phyloP scores from a whole-genome alignment of 768 basidiomycete genomes.

The Russula olivacea region DNA sequence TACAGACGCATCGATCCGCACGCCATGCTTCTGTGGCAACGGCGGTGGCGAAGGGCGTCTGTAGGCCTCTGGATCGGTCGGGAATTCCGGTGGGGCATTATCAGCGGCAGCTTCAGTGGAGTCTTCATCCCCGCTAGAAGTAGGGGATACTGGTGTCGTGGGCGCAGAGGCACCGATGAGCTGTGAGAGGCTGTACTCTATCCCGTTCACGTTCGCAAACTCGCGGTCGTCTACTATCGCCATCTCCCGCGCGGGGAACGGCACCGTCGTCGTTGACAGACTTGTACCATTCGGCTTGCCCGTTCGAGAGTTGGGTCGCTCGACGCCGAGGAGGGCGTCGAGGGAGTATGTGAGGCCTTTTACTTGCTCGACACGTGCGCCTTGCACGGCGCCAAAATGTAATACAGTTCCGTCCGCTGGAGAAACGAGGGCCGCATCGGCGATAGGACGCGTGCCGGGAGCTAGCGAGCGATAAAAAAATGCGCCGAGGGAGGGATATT shows the following conservation, averaged over 20 bases:
- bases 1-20: conserved; percentile 71
- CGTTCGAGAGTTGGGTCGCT: conserved; percentile 42
- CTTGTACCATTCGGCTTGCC: conserved; percentile 20
- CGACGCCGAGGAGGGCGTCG: conserved; percentile 83
- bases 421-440: conserved; percentile 53
- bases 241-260: conserved; percentile 45
- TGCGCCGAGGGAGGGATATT: conserved; percentile 83
- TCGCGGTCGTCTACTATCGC: conserved; percentile 74
- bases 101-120: not conserved
- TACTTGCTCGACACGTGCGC: conserved; percentile 85
- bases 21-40: conserved; percentile 49
- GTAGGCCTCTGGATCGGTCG: conserved; percentile 20
- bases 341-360: conserved; percentile 97
- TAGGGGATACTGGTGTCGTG: conserved; percentile 33
- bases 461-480: conserved; percentile 93
- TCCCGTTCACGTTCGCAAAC: conserved; percentile 96
- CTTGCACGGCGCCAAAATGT: conserved; percentile 82
- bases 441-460: conserved; percentile 75
- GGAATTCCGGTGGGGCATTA: conserved; percentile 20
- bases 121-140: conserved; percentile 27
- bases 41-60: conserved; percentile 30
- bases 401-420: conserved; percentile 92
- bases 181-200: conserved; percentile 89
- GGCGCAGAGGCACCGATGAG: conserved; percentile 58
- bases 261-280: conserved; percentile 31